phyloP scores from a whole-genome alignment of 495 filamentous ascomycete species.

The Neurospora tetraspora region DNA sequence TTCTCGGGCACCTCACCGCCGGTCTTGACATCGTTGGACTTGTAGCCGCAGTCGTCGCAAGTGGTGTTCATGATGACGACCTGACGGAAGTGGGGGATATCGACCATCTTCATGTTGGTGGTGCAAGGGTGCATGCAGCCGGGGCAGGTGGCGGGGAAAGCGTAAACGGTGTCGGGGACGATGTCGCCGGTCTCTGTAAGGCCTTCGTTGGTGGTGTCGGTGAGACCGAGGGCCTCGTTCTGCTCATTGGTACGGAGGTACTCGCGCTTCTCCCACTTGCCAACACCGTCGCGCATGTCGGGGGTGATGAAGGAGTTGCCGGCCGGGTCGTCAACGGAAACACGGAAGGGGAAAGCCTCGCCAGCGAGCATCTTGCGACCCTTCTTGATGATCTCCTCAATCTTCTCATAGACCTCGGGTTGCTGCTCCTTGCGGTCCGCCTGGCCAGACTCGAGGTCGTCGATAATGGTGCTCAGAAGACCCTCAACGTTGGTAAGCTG shows the following conservation, averaged over 20 bases:
- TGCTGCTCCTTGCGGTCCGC: slow-evolving; percentile 57
- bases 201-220: slow-evolving; percentile 24
- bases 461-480: slow-evolving; percentile 61
- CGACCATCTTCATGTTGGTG: slow-evolving; percentile 91
- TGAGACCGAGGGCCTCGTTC: slow-evolving; percentile 70
- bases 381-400: slow-evolving; percentile 60
- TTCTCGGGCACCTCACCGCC: slow-evolving; percentile 84
- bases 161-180: slow-evolving; percentile 78
- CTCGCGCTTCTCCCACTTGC: slow-evolving; percentile 73
- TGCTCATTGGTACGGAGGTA: slow-evolving; percentile 75
- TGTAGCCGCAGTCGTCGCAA: slow-evolving; percentile 87
- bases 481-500: slow-evolving; percentile 91
- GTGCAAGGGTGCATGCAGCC: slow-evolving; percentile 74
- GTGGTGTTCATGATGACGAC: slow-evolving; percentile 84
- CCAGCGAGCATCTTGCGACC: slow-evolving; percentile 64
- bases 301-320: slow-evolving; percentile 99
- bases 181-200: slow-evolving; percentile 61
- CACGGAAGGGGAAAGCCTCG: slow-evolving; percentile 72
- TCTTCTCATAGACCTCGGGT: slow-evolving; percentile 65
- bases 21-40: slow-evolving; percentile 91
- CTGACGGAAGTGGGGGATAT: slow-evolving; percentile 94
- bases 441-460: slow-evolving; percentile 69
- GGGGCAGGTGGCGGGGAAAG: slow-evolving; percentile 81
- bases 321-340: slow-evolving; percentile 78
- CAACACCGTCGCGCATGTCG: slow-evolving; percentile 57